phyloP scores from a whole-genome alignment of 2,329 filamentous ascomycete species.

The Aspergillus proliferans region DNA sequence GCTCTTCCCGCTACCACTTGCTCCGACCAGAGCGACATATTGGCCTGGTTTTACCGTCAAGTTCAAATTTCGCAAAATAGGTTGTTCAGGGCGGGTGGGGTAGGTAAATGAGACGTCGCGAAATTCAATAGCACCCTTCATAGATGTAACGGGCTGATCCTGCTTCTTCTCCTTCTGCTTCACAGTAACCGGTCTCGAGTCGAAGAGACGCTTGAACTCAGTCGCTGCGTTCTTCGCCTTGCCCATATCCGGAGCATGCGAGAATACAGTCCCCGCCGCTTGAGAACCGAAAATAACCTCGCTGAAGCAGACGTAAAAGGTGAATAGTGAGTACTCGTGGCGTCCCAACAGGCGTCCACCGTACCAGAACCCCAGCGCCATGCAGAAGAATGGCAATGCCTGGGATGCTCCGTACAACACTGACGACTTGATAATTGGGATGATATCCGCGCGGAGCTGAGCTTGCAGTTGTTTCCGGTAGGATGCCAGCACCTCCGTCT shows the following conservation, averaged over 20 bases:
- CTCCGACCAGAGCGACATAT: conserved; percentile 48
- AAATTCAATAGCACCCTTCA: conserved; percentile 32
- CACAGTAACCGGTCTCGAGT: conserved; percentile 59
- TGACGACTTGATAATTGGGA: conserved; percentile 70
- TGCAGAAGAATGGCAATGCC: conserved; percentile 21
- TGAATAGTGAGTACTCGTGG: conserved; percentile 36
- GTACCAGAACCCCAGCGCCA: conserved; percentile 57
- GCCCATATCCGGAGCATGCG: conserved; percentile 26
- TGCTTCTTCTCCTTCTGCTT: conserved; percentile 2
- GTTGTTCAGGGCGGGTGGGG: conserved; percentile 11
- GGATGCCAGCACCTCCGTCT: conserved; percentile 67
- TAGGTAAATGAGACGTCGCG: conserved; percentile 39
- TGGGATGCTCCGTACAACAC: conserved; percentile 64
- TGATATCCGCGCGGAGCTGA: conserved; percentile 63
- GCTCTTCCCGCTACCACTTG: conserved; percentile 53
- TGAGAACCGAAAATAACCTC: conserved; percentile 35
- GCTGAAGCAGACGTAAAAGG: conserved; percentile 43
- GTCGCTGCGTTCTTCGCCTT: conserved; percentile 29
- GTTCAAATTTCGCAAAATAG: conserved; percentile 13
- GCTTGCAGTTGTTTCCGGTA: conserved; percentile 62
- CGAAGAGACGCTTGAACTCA: conserved; percentile 72
- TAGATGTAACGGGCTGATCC: conserved; percentile 52
- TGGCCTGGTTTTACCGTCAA: conserved; percentile 39
- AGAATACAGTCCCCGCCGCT: conserved; percentile 22
- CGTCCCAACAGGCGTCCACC: conserved; percentile 54